These are phyloP conservation scores for Blastobotrys capitulatus DNA, from an alignment of 1,139 yeast species.

Conservation along the genomic window DNA sequence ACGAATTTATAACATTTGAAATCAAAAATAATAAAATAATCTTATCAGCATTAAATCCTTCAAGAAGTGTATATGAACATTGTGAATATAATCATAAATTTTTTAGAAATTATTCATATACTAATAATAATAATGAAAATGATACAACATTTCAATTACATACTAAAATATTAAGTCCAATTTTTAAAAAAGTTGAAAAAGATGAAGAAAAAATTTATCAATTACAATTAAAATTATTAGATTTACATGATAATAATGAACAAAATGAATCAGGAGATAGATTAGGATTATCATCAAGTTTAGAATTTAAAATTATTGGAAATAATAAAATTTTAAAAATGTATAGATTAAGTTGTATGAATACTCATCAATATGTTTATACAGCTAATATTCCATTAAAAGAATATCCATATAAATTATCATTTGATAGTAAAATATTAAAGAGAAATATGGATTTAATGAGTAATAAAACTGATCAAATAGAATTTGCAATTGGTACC, in stretches of 20 bases:
- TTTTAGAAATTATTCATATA: slow-evolving; percentile 15
- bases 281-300: slow-evolving; percentile 9
- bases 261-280: no score
- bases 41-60: slow-evolving; percentile 18
- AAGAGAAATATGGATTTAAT: slow-evolving; percentile 28
- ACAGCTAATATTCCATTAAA: background rate
- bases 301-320: slow-evolving; percentile 18
- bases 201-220: slow-evolving; percentile 16
- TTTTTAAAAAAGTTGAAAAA: slow-evolving; percentile 21
- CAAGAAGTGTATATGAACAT: slow-evolving; percentile 18
- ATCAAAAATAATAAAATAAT: slow-evolving; percentile 12
- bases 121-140: background rate
- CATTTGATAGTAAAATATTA: slow-evolving; percentile 23
- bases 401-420: slow-evolving; percentile 19
- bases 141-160: slow-evolving; percentile 20
- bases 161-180: slow-evolving; percentile 18
- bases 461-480: slow-evolving; percentile 27
- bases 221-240: slow-evolving; percentile 13
- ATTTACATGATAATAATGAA: slow-evolving; percentile 2
- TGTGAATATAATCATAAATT: slow-evolving; percentile 15
- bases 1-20: slow-evolving; percentile 19
- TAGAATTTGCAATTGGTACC: slow-evolving; percentile 22
- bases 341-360: slow-evolving; percentile 26
- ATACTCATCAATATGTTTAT: slow-evolving; percentile 21
- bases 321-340: slow-evolving; percentile 25